Conservation (phyloP, 805 yeast species). For the Trichomonascus vanleenenianus region DNA sequence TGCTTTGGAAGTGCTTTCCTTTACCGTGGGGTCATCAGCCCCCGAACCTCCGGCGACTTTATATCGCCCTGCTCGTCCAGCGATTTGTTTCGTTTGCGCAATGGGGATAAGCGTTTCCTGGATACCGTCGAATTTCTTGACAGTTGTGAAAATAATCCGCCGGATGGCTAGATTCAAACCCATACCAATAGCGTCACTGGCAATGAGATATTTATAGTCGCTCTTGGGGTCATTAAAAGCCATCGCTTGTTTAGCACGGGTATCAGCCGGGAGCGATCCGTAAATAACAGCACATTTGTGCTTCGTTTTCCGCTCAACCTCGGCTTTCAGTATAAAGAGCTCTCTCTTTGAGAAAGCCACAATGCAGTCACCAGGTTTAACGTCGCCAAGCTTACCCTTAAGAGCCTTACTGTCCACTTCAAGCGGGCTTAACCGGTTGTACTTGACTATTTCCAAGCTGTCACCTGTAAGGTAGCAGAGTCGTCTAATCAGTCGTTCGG, state of each 20-base stretch:
- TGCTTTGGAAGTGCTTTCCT: background rate
- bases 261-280: conserved; percentile 95
- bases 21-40: conserved; percentile 8
- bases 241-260: conserved; percentile 75
- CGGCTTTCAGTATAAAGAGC: conserved; percentile 60
- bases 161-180: conserved; percentile 83
- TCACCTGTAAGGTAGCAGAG: conserved; percentile 72
- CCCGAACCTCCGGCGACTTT: conserved; percentile 29
- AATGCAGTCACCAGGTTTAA: conserved; percentile 74
- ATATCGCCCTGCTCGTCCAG: conserved; percentile 92
- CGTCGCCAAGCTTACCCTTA: conserved; percentile 23
- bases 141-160: conserved; percentile 66
- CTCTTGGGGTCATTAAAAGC: conserved; percentile 64
- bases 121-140: conserved; percentile 64
- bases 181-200: conserved; percentile 98
- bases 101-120: conserved; percentile 40
- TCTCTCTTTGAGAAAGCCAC: conserved; percentile 75
- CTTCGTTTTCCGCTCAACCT: conserved; percentile 45
- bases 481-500: conserved; percentile 57
- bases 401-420: conserved; percentile 38
- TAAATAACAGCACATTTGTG: conserved; percentile 80
- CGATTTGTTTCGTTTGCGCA: conserved; percentile 82
- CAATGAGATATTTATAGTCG: conserved; percentile 72
- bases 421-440: conserved; percentile 69
- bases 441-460: conserved; percentile 57